Conservation (phyloP, 805 yeast species). For the Kuraishia cidri region DNA sequence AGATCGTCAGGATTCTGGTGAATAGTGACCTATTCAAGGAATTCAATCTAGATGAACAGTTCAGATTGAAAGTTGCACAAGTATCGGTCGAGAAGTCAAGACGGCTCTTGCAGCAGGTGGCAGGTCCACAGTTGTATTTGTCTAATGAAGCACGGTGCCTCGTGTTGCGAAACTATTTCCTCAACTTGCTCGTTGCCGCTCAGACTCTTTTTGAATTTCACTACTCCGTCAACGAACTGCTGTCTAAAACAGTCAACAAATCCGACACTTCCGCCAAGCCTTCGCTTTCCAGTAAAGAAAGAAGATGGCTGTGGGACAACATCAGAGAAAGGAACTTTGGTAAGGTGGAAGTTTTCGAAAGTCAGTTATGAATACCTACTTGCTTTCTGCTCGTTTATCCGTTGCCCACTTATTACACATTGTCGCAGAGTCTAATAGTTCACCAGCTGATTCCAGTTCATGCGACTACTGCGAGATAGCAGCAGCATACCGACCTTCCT, state of each 20-base stretch:
- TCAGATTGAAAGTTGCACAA: slow-evolving; percentile 38
- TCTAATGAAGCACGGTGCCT: slow-evolving; percentile 26
- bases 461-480: no score
- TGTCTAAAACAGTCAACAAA: slow-evolving; percentile 10
- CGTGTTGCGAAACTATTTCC: slow-evolving; percentile 38
- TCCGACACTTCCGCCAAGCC: slow-evolving; percentile 6
- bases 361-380: no score
- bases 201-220: slow-evolving; percentile 44
- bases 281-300: slow-evolving; percentile 29
- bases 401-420: no score
- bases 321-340: slow-evolving; percentile 42
- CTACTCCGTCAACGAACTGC: slow-evolving; percentile 22
- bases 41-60: slow-evolving; percentile 32
- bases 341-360: slow-evolving; percentile 26
- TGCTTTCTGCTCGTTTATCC: no score
- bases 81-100: slow-evolving; percentile 38
- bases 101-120: slow-evolving; percentile 5
- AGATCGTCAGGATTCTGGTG: slow-evolving; percentile 26
- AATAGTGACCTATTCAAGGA: slow-evolving; percentile 37
- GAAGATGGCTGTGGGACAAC: slow-evolving; percentile 35
- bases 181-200: slow-evolving; percentile 46
- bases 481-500: no score
- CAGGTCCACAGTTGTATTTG: slow-evolving; percentile 11
- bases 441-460: no score
- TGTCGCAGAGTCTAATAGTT: no score